These are phyloP conservation scores for Fragilariopsis cylindrus DNA, from an alignment of 108 stramenopile genomes.

Conservation along the genomic window DNA sequence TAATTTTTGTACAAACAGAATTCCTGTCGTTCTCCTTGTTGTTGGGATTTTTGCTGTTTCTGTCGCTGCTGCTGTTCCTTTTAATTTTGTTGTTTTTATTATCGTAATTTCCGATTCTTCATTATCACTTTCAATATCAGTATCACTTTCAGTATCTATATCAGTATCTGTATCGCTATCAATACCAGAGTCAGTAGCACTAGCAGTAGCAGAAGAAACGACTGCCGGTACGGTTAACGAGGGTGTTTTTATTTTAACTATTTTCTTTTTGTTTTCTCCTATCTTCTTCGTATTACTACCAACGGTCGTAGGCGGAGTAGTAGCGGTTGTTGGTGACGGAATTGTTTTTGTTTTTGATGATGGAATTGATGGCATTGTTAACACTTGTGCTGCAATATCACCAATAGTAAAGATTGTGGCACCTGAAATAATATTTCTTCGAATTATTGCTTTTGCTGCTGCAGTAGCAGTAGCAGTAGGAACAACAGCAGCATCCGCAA, in stretches of 20 bases:
- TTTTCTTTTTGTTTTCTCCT: too few relatives aligned
- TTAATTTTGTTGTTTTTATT: background rate
- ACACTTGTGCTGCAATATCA: background rate
- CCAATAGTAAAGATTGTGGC: conserved; percentile 7
- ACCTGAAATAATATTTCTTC: conserved; percentile 2
- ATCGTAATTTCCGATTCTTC: background rate
- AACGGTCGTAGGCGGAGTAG: too few relatives aligned
- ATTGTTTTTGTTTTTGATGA: too few relatives aligned
- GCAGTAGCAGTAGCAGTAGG: background rate
- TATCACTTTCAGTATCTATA: too few relatives aligned
- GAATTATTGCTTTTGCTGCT: background rate
- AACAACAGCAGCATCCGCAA: background rate
- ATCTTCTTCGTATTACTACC: too few relatives aligned
- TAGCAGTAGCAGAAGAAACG: too few relatives aligned
- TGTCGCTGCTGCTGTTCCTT: background rate
- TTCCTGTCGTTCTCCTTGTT: background rate
- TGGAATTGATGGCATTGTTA: background rate
- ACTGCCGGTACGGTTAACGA: too few relatives aligned
- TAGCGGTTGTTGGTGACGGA: too few relatives aligned
- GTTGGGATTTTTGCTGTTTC: background rate
- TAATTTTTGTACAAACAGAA: background rate
- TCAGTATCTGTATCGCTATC: too few relatives aligned
- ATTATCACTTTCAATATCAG: too few relatives aligned
- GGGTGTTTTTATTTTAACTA: too few relatives aligned
- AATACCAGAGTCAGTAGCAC: too few relatives aligned